Base-by-base conservation (phyloP, 306 rosid genomes). In the Cicer bijugum region DNA sequence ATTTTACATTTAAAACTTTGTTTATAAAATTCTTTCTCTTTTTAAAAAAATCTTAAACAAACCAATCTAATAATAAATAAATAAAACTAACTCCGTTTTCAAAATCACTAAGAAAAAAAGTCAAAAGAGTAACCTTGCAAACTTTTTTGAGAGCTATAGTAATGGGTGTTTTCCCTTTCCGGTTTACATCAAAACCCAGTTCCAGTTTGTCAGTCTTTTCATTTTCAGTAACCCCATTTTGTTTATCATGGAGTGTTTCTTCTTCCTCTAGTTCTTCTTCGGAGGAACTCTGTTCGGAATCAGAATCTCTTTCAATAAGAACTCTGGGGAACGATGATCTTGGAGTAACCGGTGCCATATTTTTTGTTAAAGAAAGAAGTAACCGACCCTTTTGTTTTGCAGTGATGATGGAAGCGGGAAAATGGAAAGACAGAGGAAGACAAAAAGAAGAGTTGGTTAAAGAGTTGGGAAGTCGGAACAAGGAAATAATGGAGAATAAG, bases 271-370 rank as follows among this genome's bases (percentile, higher is more conserved):
- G 88, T 16, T 85, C 92, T 17, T 92, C 98, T 0, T 85, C 90
- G 1, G 96, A 88, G 1, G 97, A 83, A 80, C 92, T 93, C 55
- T 78, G 78, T 79, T 91, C 98, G 19, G 96, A 89, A 50, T 91
- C 94, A 10, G 86, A 57, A 70, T 91, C 98, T 60, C 84, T 82
- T 79, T 89, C 91, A 10, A 89, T 80, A 50, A 91, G 48, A 4
- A 93, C 96, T 39, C 80, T 84, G 7, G 94, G 97, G 40, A 93
- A 91, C 0, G 85, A 20, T 59, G 4, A n/a, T 83, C 87, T 80
- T 80, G 97, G 84, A 67, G 91, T 83, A 12, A 74, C 55, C 0
- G 96, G 93, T 28, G 97, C 73, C 98, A 93, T 93, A 45, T 71
- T 64, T 71, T 64, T 9, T 40, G 69, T 15, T 15, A 58, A 11